phyloP scores from a whole-genome alignment of 1,284 basidiomycete species.

The Moesziomyces sp. region DNA sequence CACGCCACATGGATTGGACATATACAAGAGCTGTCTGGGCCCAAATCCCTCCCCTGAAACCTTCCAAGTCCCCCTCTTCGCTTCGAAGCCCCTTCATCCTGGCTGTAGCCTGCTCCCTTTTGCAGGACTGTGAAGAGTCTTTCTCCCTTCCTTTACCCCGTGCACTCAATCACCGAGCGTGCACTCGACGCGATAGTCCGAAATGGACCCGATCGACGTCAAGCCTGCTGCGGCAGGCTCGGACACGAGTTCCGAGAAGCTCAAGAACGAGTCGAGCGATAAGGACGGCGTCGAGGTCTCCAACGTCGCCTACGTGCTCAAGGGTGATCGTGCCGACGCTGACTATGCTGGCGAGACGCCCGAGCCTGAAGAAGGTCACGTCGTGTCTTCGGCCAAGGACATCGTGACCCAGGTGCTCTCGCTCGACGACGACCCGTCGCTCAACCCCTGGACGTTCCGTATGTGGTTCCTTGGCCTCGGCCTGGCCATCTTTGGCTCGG shows the following conservation, averaged over 20 bases:
- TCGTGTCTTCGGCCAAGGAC: slow-evolving; percentile 24
- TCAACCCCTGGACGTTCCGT: slow-evolving; percentile 37
- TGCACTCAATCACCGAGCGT: neutral
- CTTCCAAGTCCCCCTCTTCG: too few relatives aligned
- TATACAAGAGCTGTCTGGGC: too few relatives aligned
- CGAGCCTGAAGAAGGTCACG: slow-evolving; percentile 6
- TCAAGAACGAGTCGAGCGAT: slow-evolving; percentile 19
- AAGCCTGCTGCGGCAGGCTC: slow-evolving; percentile 18
- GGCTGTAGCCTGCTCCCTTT: neutral
- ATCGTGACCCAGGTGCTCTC: slow-evolving; percentile 24
- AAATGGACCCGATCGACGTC: slow-evolving; percentile 30
- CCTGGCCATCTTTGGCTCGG: slow-evolving; percentile 20
- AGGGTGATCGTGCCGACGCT: slow-evolving; percentile 15
- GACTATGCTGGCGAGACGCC: slow-evolving; percentile 6
- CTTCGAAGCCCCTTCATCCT: too few relatives aligned
- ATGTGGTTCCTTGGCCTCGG: slow-evolving; percentile 33
- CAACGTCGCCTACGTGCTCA: slow-evolving; percentile 26
- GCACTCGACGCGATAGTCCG: neutral
- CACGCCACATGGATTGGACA: too few relatives aligned
- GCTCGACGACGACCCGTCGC: slow-evolving; percentile 29
- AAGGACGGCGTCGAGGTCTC: slow-evolving; percentile 25
- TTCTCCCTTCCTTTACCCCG: neutral
- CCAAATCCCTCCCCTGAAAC: too few relatives aligned
- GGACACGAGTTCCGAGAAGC: slow-evolving; percentile 34
- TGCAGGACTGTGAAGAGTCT: too few relatives aligned